Evolutionary conservation across 345 rosid genomes (phyloP).

Genomic region (Alliaria petiolata): DNA sequence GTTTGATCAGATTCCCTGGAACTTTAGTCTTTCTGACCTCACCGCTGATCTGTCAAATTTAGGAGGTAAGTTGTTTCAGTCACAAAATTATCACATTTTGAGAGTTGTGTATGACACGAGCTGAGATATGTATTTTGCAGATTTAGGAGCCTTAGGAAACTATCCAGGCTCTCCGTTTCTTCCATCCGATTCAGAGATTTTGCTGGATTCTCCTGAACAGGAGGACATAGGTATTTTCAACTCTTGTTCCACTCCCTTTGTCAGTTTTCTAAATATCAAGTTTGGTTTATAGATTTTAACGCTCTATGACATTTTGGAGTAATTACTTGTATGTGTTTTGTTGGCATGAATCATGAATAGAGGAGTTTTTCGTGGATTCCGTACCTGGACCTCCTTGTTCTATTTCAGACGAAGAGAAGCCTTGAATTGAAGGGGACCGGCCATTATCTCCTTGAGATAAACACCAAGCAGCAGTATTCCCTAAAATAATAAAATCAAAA

Average conservation of each 20-base stretch:
- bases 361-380: constrained; percentile 89
- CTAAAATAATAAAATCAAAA: background rate
- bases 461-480: background rate
- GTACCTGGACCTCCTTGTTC: constrained; percentile 74
- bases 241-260: background rate
- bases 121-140: constrained; percentile 46
- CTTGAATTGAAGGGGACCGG: constrained; percentile 36
- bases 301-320: background rate
- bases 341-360: constrained; percentile 29
- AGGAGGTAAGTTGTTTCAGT: constrained; percentile 40
- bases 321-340: background rate
- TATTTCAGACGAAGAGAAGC: constrained; percentile 85
- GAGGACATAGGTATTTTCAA: constrained; percentile 65
- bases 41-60: constrained; percentile 87
- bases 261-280: background rate
- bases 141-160: constrained; percentile 88
- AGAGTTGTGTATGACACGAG: too few relatives aligned
- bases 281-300: background rate
- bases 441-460: constrained; percentile 7
- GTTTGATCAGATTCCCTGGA: constrained; percentile 93
- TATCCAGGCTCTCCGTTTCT: constrained; percentile 97
- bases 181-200: constrained; percentile 93
- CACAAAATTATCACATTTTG: background rate
- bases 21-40: constrained; percentile 84
- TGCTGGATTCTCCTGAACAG: constrained; percentile 87